Base-by-base conservation (phyloP, 2,329 filamentous ascomycete genomes). In the Pseudocercospora vitis region DNA sequence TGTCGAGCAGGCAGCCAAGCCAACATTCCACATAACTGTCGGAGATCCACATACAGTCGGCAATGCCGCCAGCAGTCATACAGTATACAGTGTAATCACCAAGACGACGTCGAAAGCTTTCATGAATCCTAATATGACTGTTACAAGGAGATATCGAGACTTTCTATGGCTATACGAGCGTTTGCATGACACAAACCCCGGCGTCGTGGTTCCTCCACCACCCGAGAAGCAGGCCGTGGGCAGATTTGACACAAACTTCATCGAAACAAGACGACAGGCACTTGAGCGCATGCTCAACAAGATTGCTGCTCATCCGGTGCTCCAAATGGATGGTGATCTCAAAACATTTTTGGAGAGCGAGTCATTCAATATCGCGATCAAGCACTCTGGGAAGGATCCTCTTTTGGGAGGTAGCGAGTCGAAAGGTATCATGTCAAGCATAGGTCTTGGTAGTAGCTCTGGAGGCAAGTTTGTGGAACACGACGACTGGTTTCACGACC, bases 401-500 rank as follows among this genome's bases (percentile, higher is more conserved):
- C 84, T 90, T 49, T 79, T 95, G 3, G 84, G 84, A 35, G 50
- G 48, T n/a, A 57, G 32, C 37, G 94, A 97, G 74, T 95, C 85
- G 75, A 97, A 97, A 74, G 91, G 94, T 50, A 87, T 97, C 77
- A 83, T 97, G 64, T 61, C 58, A 24, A 89, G 91, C 65, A 89
- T 63, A 24, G 89, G 90, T 18, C 81, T 94, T 58, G 88, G 81
- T 59, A 88, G 81, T 58, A 88, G 91, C 24, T 85, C 81, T 65
- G 74, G 74, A 28, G 79, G 79, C 55, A 99, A 99, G 72, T 99
- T 99, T 74, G 85, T 99, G 32, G 94, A 99, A 73, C 94, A 97
- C 69, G 94, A 99, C 70, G 94, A 99, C 74, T 99, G 92, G 94
- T 99, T 99, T 75, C 92, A 99, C 65, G 94, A 99, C 63, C 90